Conservation (phyloP, 1,139 yeast genomes). For the Magnusiomyces ingens region DNA sequence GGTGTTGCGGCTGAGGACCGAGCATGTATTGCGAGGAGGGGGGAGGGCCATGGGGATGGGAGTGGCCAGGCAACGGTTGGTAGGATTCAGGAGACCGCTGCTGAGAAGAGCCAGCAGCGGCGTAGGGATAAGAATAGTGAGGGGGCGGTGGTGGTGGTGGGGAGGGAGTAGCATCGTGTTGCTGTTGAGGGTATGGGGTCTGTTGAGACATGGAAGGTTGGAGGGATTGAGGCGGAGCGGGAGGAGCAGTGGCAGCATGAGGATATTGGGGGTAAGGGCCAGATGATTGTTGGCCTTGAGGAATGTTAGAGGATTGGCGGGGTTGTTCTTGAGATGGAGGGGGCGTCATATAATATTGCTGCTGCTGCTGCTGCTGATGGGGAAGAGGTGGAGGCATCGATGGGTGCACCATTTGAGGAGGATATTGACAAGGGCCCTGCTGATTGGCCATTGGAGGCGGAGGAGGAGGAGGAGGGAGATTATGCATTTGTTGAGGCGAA, state of each 20-base stretch:
- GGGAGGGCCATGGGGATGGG: too few relatives aligned
- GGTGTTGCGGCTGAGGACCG: not conserved
- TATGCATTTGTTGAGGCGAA: constrained; percentile 1
- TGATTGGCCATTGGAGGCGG: constrained; percentile 4
- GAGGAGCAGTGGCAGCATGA: not conserved
- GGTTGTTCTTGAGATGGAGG: too few relatives aligned
- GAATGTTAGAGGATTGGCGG: too few relatives aligned
- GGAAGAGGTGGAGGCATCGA: too few relatives aligned
- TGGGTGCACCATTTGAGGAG: too few relatives aligned
- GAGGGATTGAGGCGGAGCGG: not conserved
- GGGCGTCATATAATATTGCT: too few relatives aligned
- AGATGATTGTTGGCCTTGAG: not conserved
- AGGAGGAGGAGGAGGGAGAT: constrained; percentile 7
- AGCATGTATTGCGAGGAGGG: too few relatives aligned
- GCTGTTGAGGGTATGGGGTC: not conserved
- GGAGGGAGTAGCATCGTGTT: constrained; percentile 1
- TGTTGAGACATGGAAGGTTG: not conserved
- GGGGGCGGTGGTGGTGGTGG: constrained; percentile 11
- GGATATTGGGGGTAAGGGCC: not conserved
- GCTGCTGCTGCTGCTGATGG: not conserved
- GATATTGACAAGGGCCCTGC: too few relatives aligned
- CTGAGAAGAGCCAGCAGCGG: not conserved
- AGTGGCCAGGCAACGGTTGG: constrained; percentile 1
- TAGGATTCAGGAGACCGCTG: not conserved
- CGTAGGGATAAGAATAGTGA: not conserved